Percentiles rank a stretch among this genome's conserved stretches.
Conservation (phyloP, 495 filamentous ascomycete genomes). For the Xylaria longipes region DNA sequence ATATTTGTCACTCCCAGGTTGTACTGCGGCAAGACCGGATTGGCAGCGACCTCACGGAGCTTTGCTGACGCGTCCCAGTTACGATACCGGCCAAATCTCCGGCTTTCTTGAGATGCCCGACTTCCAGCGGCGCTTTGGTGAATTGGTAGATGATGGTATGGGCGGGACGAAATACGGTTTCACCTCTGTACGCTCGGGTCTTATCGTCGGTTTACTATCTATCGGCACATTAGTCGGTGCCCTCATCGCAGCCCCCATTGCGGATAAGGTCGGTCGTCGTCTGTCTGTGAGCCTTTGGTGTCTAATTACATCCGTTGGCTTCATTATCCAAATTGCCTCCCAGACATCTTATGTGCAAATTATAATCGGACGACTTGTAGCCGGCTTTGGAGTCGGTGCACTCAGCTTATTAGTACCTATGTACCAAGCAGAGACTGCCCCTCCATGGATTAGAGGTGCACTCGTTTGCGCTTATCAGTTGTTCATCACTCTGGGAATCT, state of each 20-base stretch:
- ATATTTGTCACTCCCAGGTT: slow-evolving; percentile 51
- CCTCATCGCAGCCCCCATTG: slow-evolving; percentile 40
- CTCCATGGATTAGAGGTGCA: slow-evolving; percentile 68
- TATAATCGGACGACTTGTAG: slow-evolving; percentile 59
- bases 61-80: slow-evolving; percentile 46
- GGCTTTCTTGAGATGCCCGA: slow-evolving; percentile 67
- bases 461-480: slow-evolving; percentile 71
- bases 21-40: background rate
- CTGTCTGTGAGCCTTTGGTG: slow-evolving; percentile 42
- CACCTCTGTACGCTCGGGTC: slow-evolving; percentile 41
- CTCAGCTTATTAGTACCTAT: slow-evolving; percentile 68
- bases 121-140: slow-evolving; percentile 54
- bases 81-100: slow-evolving; percentile 68
- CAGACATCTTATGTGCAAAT: slow-evolving; percentile 56
- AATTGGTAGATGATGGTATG: slow-evolving; percentile 38
- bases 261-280: slow-evolving; percentile 46
- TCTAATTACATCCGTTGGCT: slow-evolving; percentile 43
- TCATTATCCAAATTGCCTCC: slow-evolving; percentile 65
- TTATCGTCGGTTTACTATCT: slow-evolving; percentile 54
- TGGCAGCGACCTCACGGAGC: background rate
- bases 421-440: slow-evolving; percentile 62
- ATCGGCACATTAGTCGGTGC: slow-evolving; percentile 47
- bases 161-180: slow-evolving; percentile 25
- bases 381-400: slow-evolving; percentile 70
- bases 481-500: slow-evolving; percentile 79